Evolutionary conservation across 768 basidiomycete genomes (phyloP).

Genomic region (Auricularia auricula-judae): DNA sequence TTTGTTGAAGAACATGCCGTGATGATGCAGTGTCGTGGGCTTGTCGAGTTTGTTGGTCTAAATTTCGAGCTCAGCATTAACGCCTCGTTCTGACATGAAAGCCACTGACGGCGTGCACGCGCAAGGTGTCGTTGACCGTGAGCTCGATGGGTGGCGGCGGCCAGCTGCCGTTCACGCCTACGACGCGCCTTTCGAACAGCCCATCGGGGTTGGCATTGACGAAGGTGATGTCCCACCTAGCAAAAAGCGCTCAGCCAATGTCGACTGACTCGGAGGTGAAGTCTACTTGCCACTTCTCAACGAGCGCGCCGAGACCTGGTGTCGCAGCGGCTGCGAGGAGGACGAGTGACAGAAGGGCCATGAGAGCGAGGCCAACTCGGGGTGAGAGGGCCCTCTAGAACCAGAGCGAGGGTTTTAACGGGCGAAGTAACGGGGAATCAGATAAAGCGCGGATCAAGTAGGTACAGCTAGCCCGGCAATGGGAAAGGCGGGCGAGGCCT

Average conservation of each 20-base stretch:
- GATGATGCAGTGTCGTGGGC: slow-evolving; percentile 73
- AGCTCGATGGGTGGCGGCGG: slow-evolving; percentile 84
- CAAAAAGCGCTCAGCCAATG: neutral
- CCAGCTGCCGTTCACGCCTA: slow-evolving; percentile 90
- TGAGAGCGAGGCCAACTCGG: neutral
- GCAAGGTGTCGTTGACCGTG: slow-evolving; percentile 54
- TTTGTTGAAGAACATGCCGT: slow-evolving; percentile 91
- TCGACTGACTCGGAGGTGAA: slow-evolving; percentile 9
- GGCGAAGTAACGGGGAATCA: neutral
- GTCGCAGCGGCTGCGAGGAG: slow-evolving; percentile 20
- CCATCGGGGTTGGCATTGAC: slow-evolving; percentile 77
- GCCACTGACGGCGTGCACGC: slow-evolving; percentile 51
- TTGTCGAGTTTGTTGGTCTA: slow-evolving; percentile 50
- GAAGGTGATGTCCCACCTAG: slow-evolving; percentile 81
- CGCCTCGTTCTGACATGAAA: neutral
- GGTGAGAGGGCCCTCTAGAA: neutral
- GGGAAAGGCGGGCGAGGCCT: neutral
- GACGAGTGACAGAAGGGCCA: neutral
- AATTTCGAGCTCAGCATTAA: neutral
- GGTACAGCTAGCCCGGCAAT: neutral
- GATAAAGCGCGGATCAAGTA: neutral
- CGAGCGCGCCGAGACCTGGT: slow-evolving; percentile 47
- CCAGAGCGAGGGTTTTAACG: neutral
- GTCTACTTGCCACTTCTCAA: slow-evolving; percentile 43
- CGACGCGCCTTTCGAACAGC: slow-evolving; percentile 58